Evolutionary conservation across 2,329 filamentous ascomycete genomes (phyloP), one percentile per base, ranked within the genome.

Genomic region (Daldinia sp.): DNA sequence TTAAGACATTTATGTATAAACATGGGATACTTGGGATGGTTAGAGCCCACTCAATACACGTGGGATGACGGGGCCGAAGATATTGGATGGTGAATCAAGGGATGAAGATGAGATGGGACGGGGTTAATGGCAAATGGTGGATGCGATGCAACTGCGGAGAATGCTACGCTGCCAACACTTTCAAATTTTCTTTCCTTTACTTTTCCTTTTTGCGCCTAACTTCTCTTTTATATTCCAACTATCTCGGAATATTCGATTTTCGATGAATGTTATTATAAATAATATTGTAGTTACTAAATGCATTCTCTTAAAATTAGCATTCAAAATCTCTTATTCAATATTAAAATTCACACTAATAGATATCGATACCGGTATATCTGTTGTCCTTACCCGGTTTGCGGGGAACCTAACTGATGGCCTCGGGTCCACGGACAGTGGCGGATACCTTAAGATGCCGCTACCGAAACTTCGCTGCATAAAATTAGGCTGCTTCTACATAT

Each of bases 61-160:
- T 63, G 60, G 54, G 43, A 54, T 27, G 35, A 21, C 48, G 34
- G 49, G 53, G 49, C 7, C 19, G 35, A 49, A 45, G 52, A 61
- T 49, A 49, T 53, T 53, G 53, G 53, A 50, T 63, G 35, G 60
- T 8, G 11, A 25, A 10, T 48, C 9, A 34, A n/a, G 10, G 39
- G 39, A 3, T 13, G n/a, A 53, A 35, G 13, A 48, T 27, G 23
- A 41, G 47, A 48, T 30, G 48, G 34, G 50, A 6, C 45, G 23
- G n/a, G n/a, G 47, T 15, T 11, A 41, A 25, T 35, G 21, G 27
- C 21, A 34, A 45, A 10, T 21, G 37, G 35, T 35, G 43, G 21
- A 63, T 62, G 59, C 39, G 50, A 62, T 58, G 54, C 23, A 50
- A 63, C 54, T 10, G 3, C 8, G 17, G 37, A 48, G 23, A 54